phyloP scores from a whole-genome alignment of 2,329 filamentous ascomycete species.

The Epichloe sylvatica region DNA sequence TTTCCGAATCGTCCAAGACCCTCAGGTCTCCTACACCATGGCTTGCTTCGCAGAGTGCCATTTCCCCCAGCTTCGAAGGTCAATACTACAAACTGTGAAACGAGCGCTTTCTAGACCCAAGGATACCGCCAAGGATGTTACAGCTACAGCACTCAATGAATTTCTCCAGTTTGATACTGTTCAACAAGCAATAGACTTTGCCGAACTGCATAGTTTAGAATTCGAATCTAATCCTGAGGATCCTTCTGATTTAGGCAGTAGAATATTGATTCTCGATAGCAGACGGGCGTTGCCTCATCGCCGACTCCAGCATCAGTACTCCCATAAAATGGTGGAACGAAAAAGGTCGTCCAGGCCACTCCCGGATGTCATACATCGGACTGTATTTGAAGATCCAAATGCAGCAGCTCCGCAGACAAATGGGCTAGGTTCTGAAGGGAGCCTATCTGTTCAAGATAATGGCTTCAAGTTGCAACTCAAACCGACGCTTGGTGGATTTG shows the following conservation, averaged over 20 bases:
- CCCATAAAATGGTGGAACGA: conserved; percentile 41
- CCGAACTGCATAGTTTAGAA: conserved; percentile 40
- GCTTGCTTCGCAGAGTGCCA: conserved; percentile 56
- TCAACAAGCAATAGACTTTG: conserved; percentile 51
- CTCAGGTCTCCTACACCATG: conserved; percentile 51
- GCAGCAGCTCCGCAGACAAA: conserved; percentile 5
- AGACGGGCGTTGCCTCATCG: conserved; percentile 31
- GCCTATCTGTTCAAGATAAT: conserved; percentile 17
- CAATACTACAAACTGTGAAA: conserved; percentile 41
- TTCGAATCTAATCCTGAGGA: conserved; percentile 28
- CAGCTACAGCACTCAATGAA: conserved; percentile 38
- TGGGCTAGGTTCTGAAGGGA: conserved; percentile 11
- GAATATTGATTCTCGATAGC: conserved; percentile 32
- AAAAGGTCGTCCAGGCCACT: conserved; percentile 41
- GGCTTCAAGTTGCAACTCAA: neutral
- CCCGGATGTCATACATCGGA: conserved; percentile 41
- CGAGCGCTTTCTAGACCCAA: conserved; percentile 42
- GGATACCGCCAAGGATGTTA: conserved; percentile 46
- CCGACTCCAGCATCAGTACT: conserved; percentile 41
- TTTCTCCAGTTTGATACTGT: conserved; percentile 55
- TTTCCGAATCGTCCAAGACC: conserved; percentile 45
- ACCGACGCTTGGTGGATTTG: neutral
- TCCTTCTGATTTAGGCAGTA: conserved; percentile 21
- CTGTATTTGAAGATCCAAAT: conserved; percentile 28
- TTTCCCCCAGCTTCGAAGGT: conserved; percentile 46